A percentile compares a stretch with the other conserved stretches of the same genome.
Evolutionary conservation across 2,329 filamentous ascomycete genomes (phyloP).

Genomic region (Fusarium brevicatenulatum): DNA sequence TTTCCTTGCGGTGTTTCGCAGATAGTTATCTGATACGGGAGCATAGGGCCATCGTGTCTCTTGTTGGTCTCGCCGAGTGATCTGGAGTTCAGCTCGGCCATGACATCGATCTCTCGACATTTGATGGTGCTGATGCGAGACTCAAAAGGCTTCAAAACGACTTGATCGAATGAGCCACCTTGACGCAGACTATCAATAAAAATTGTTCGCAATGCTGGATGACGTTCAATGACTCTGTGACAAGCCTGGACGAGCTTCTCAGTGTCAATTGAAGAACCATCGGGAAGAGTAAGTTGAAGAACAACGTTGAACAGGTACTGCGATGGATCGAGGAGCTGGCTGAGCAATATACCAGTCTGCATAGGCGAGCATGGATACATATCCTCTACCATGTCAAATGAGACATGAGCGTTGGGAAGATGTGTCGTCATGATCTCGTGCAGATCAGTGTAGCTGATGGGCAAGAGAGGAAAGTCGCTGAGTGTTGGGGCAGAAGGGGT

Average conservation of each 20-base stretch:
- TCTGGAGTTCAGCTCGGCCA: conserved; percentile 32
- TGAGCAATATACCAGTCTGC: conserved; percentile 52
- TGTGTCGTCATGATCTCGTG: conserved; percentile 35
- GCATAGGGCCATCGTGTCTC: conserved; percentile 1
- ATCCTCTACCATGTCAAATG: conserved; percentile 43
- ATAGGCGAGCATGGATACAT: conserved; percentile 53
- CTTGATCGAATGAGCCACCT: conserved; percentile 44
- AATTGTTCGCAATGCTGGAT: conserved; percentile 47
- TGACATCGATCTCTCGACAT: conserved; percentile 40
- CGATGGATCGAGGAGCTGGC: conserved; percentile 40
- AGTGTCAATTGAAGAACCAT: not conserved
- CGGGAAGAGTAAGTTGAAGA: conserved; percentile 7
- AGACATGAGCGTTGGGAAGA: conserved; percentile 33
- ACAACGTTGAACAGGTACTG: conserved; percentile 35
- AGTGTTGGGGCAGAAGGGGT: conserved; percentile 40
- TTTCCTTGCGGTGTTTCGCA: conserved; percentile 31
- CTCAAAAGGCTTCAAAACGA: conserved; percentile 28
- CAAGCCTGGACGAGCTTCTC: conserved; percentile 22
- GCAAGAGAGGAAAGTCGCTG: conserved; percentile 49
- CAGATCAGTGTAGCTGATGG: conserved; percentile 44
- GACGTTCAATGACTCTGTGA: conserved; percentile 39
- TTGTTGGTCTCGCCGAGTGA: conserved; percentile 32
- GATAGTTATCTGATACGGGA: conserved; percentile 42
- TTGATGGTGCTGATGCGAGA: conserved; percentile 11
- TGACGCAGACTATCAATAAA: conserved; percentile 45